These are phyloP conservation scores for Tuber calosporum DNA, from an alignment of 495 filamentous ascomycete species.

Conservation along the genomic window DNA sequence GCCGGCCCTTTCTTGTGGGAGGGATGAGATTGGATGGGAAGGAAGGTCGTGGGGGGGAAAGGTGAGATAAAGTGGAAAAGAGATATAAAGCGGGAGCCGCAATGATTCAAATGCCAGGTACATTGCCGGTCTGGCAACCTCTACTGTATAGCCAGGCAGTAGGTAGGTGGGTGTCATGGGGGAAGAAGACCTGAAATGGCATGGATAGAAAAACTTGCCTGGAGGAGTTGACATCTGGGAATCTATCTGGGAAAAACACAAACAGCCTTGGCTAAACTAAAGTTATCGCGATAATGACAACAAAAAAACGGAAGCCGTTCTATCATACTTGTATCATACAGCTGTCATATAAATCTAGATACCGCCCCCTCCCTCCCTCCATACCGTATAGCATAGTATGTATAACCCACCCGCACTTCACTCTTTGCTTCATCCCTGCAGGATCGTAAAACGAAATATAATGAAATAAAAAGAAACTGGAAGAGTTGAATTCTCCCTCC, in stretches of 20 bases:
- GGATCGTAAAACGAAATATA: neutral
- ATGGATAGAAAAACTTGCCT: neutral
- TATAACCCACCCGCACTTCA: neutral
- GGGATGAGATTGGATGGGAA: neutral
- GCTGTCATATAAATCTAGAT: neutral
- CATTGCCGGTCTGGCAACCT: neutral
- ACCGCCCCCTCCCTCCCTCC: neutral
- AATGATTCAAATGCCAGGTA: neutral
- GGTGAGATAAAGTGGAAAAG: neutral
- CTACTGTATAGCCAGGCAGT: neutral
- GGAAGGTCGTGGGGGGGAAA: neutral
- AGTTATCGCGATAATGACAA: neutral
- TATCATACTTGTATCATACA: neutral
- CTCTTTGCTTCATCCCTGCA: neutral
- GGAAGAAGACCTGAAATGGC: neutral
- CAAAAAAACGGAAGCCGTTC: neutral
- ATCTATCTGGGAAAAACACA: neutral
- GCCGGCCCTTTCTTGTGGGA: neutral
- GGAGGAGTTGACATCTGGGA: neutral
- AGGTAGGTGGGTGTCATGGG: neutral
- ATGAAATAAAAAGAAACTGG: neutral
- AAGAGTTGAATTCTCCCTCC: slow-evolving; percentile 4
- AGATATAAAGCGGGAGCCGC: neutral
- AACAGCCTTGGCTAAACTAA: neutral
- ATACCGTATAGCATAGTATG: neutral